Base-by-base conservation (phyloP, 2,329 filamentous ascomycete species). In the Microcera coccophila region DNA sequence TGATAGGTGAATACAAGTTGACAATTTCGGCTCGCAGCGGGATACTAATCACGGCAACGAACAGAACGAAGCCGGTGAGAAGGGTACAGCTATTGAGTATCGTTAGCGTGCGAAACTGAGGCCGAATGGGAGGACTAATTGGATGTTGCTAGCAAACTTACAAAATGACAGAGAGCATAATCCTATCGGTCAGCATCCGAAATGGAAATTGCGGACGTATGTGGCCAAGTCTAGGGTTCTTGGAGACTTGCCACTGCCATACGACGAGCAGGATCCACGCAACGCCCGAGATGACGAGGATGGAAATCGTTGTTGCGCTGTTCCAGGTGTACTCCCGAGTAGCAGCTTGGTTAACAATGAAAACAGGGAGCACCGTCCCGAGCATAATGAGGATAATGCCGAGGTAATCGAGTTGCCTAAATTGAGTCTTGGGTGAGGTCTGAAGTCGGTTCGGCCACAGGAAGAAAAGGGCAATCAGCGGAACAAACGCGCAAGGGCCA, bases 161-260 rank as follows among this genome's bases (percentile, higher is more conserved):
- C 11, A 67, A 17, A 4, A 64, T 62, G 0, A 52, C 63, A 19
- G 65, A 45, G 33, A 67, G 67, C 4, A 60, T 37, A 4, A 57
- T 61, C 18, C 65, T 62, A 7, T 66, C 58, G 75, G 76, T 81
- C n/a, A 63, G 47, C 1, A 48, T 0, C 60, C 57, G 1, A 55
- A 54, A 0, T 71, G 71, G 3, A 69, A 69, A 48, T 72, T 73
- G 51, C 82, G 77, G 42, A 82, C 76, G 60, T 15, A 79, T 2
- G 78, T 65, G 50, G 79, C 80, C 0, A 81, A 74, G 4, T 80
- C 65, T 3, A 81, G 66, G 1, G 78, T 71, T 0, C 77, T 71
- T 2, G 75, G 72, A 3, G 72, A 63, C 7, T 82, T 68, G 12
- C 79, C 61, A 17, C 24, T 59, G 55, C 65, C 64, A 67, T 4